Evolutionary conservation across 164 flowering plant genomes (phyloP).

Genomic region (Piper longum): DNA sequence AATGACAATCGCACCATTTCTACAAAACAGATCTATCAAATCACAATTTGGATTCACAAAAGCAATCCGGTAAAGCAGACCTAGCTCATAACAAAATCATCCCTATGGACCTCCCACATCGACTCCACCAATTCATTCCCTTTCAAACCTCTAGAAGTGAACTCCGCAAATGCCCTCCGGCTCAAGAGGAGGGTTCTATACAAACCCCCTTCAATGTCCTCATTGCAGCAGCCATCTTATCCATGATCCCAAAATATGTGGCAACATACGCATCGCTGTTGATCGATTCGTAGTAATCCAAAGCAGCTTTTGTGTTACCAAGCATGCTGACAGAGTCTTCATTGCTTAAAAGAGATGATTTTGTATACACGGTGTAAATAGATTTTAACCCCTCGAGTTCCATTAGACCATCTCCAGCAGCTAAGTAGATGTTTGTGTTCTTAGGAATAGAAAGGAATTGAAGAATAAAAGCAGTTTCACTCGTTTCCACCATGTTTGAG

Average conservation of each 20-base stretch:
- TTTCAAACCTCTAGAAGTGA: slow-evolving; percentile 34
- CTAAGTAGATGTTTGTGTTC: slow-evolving; percentile 75
- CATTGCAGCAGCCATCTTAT: slow-evolving; percentile 98
- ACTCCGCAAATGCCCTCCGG: slow-evolving; percentile 62
- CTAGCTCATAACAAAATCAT: slow-evolving; percentile 61
- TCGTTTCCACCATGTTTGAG: slow-evolving; percentile 71
- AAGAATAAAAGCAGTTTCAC: slow-evolving; percentile 72
- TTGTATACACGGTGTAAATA: slow-evolving; percentile 49
- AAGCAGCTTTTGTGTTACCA: slow-evolving; percentile 96
- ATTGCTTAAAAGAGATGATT: slow-evolving; percentile 45
- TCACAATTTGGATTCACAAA: slow-evolving; percentile 72
- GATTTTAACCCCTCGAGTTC: slow-evolving; percentile 74
- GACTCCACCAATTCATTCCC: slow-evolving; percentile 47
- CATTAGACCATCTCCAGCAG: slow-evolving; percentile 94
- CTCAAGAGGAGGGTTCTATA: slow-evolving; percentile 62
- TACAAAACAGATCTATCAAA: neutral
- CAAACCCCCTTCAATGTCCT: slow-evolving; percentile 65
- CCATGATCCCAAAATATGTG: slow-evolving; percentile 97
- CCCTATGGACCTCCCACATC: slow-evolving; percentile 56
- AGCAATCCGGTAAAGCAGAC: slow-evolving; percentile 86
- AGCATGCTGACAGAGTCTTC: slow-evolving; percentile 74
- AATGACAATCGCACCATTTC: too few relatives aligned
- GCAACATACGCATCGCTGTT: slow-evolving; percentile 85
- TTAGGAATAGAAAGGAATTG: slow-evolving; percentile 60
- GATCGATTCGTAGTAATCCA: slow-evolving; percentile 81